These are phyloP conservation scores for Physcomitrium patens DNA, from an alignment of 225 moss, liverwort and hornwort species.

Conservation along the genomic window DNA sequence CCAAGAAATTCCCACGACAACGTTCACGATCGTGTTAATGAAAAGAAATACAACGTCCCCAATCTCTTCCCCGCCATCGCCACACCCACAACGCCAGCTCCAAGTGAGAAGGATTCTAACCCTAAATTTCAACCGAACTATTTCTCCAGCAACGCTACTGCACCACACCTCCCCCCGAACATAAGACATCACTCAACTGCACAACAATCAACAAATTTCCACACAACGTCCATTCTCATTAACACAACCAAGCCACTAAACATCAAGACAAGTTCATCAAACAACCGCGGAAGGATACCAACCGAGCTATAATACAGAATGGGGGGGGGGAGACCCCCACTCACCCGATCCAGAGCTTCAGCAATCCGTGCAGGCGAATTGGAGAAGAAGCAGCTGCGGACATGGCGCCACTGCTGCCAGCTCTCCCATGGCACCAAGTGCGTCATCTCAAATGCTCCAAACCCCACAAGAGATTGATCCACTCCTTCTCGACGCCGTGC, in stretches of 20 bases:
- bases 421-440: constrained; percentile 75
- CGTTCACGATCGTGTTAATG: not conserved
- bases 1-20: not conserved
- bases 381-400: constrained; percentile 49
- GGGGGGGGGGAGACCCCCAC: not conserved
- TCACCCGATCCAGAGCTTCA: constrained; percentile 46
- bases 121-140: too few relatives aligned
- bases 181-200: too few relatives aligned
- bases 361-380: constrained; percentile 33
- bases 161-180: too few relatives aligned
- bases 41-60: not conserved
- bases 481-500: not conserved
- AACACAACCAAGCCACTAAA: not conserved
- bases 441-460: constrained; percentile 23
- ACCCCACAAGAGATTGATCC: not conserved
- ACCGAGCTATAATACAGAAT: too few relatives aligned
- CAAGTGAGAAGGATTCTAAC: too few relatives aligned
- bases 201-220: too few relatives aligned
- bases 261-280: not conserved
- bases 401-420: constrained; percentile 66
- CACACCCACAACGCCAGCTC: too few relatives aligned
- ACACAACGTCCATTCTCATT: too few relatives aligned
- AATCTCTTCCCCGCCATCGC: not conserved
- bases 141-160: too few relatives aligned
- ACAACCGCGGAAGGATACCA: not conserved